Base-by-base conservation (phyloP, 23 red algal species). In the Gracilaria gracilis region DNA sequence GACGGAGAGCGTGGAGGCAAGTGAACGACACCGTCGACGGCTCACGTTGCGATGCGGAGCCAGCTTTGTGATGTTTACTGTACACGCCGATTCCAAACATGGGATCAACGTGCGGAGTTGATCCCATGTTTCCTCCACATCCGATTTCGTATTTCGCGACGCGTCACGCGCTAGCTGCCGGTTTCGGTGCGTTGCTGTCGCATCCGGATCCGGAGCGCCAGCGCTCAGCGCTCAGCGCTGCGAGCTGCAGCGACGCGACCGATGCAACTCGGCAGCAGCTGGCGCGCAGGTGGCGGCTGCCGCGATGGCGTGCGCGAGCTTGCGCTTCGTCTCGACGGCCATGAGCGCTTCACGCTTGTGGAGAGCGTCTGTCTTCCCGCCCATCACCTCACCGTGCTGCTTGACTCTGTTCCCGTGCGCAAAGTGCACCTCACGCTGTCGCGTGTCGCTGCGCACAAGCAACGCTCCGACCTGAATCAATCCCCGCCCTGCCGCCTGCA, bases 371-470 rank as follows among this genome's bases (percentile, higher is more conserved):
- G 72, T 50, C 39, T 86, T 35, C 36, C 38, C 1, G 1, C 36
- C 20, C 37, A 48, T 15, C 49, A 73, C 29, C 2, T 86, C 23
- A 65, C 37, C 32, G 82, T 86, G 19, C 32, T 55, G 20, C 65
- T 71, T 9, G 82, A 86, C 61, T 17, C 55, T 38, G 17, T 86
- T 35, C 82, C 82, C 23, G 49, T 86, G n/a, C 51, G 17, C 40
- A 9, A 21, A 0, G 39, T 38, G 20, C 8, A 42, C 21, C 1
- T 86, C 7, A 14, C 61, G 4, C 9, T 86, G 21, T 54, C 61
- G 2, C 12, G 1, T 38, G 36, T 61, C 4, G 35, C 34, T 0
- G 17, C 34, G 81, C 32, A 33, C 28, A 35, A 19, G 4, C 47
- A 49, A 42, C 31, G 0, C 32, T 25, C 53, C 8, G n/a, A 23